phyloP scores from a whole-genome alignment of 2,329 filamentous ascomycete genomes.

The Stachybotrys echinatus region DNA sequence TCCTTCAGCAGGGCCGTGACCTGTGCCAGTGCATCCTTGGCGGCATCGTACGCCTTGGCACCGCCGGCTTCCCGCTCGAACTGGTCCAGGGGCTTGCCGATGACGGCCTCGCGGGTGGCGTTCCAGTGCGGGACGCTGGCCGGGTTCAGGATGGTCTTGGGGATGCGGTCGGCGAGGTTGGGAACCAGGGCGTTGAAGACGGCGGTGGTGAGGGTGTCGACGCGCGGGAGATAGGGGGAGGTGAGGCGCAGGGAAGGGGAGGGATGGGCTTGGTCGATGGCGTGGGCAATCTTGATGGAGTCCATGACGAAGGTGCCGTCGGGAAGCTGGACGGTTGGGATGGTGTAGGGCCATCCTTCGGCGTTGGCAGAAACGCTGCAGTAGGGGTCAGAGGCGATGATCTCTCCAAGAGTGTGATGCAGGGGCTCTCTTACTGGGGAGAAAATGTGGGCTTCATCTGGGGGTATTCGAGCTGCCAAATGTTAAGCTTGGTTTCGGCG shows the following conservation, averaged over 20 bases:
- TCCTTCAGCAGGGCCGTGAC: conserved; percentile 45
- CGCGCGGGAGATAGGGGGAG: conserved; percentile 38
- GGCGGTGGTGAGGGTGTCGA: conserved; percentile 33
- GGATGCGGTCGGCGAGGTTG: conserved; percentile 43
- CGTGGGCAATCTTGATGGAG: conserved; percentile 51
- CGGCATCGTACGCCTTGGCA: conserved; percentile 42
- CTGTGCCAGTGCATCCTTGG: conserved; percentile 26
- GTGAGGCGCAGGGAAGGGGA: conserved; percentile 53
- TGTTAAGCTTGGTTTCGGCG: not conserved
- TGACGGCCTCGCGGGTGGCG: conserved; percentile 38
- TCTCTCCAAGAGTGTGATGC: conserved; percentile 2
- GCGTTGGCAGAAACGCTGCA: conserved; percentile 12
- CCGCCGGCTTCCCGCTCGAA: conserved; percentile 40
- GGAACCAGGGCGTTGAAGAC: conserved; percentile 27
- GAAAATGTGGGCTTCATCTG: conserved; percentile 53
- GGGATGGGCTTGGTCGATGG: conserved; percentile 55
- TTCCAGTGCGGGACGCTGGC: conserved; percentile 50
- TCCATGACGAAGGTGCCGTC: conserved; percentile 60
- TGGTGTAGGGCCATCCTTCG: conserved; percentile 17
- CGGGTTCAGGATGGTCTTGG: conserved; percentile 44
- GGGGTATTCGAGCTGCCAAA: conserved; percentile 53
- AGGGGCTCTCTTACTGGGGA: conserved; percentile 37
- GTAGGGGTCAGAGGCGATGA: not conserved
- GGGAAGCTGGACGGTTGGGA: conserved; percentile 49
- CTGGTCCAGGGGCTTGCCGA: conserved; percentile 44